Evolutionary conservation across 176 grass and related monocot genomes (phyloP), one percentile per base, ranked within the genome.

Genomic region (Zea luxurians): DNA sequence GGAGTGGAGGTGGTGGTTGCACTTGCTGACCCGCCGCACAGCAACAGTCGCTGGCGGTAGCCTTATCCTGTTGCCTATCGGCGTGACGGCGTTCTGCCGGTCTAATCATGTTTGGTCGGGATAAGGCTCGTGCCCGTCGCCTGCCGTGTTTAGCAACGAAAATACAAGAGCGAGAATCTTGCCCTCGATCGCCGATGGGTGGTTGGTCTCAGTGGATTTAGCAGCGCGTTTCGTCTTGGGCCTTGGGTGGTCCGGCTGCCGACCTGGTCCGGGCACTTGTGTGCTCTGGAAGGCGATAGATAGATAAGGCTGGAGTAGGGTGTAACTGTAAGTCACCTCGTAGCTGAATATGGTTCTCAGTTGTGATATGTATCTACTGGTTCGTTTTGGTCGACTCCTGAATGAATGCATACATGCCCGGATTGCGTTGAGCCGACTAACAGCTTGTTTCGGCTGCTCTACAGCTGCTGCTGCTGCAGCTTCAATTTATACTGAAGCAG

Each of bases 61-160:
- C 61, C 75, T 78, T 66, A 66, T 78, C 75, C 45, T 83, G 21
- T 18, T 63, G 57, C 68, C 80, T 6, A 62, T 75, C 61, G 45
- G n/a, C n/a, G n/a, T n/a, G n/a, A n/a, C n/a, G n/a, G n/a, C n/a
- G n/a, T n/a, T 13, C 21, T 2, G 66, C 41, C n/a, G 0, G 18
- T 34, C 37, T 34, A 46, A 70, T 80, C 78, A 35, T 61, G 9
- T 4, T 34, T 34, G 65, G 65, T 27, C 35, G 6, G 62, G 78
- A 68, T 68, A 55, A 78, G 76, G 48, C 13, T 21, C 1, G n/a
- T n/a, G n/a, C n/a, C n/a, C n/a, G n/a, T 2, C 27, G 0, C 47
- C 10, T 68, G 49, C 77, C 77, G 52, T 43, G 77, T 79, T 69
- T 58, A 36, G 37, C 64, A 68, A 27, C 54, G 9, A 16, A 6